phyloP scores from a whole-genome alignment of 2,329 filamentous ascomycete genomes.

The Exophiala alcalophila region DNA sequence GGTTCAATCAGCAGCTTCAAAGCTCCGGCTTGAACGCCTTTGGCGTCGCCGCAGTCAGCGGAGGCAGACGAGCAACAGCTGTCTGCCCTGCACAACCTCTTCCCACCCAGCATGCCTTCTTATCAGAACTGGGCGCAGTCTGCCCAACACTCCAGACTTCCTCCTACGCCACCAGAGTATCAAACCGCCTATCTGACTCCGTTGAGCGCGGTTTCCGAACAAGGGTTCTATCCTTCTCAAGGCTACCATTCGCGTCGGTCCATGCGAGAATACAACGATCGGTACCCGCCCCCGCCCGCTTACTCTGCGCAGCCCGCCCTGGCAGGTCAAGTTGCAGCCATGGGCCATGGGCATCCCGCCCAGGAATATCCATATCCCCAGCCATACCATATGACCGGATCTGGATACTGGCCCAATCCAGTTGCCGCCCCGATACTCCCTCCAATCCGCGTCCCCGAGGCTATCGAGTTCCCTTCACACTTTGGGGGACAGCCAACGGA shows the following conservation, averaged over 20 bases:
- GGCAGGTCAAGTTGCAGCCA: constrained; percentile 10
- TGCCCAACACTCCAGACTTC: constrained; percentile 28
- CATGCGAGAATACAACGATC: constrained; percentile 46
- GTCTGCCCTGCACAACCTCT: constrained; percentile 24
- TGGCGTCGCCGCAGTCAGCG: constrained; percentile 21
- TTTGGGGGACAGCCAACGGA: constrained; percentile 35
- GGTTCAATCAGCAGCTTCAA: constrained; percentile 14
- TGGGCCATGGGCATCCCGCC: constrained; percentile 18
- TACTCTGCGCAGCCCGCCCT: constrained; percentile 33
- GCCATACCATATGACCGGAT: constrained; percentile 18
- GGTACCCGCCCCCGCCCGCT: constrained; percentile 44
- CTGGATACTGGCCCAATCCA: constrained; percentile 25
- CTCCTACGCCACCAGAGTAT: constrained; percentile 32
- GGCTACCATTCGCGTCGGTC: constrained; percentile 42
- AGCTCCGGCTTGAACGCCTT: constrained; percentile 26
- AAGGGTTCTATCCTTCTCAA: constrained; percentile 37
- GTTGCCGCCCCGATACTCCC: constrained; percentile 39
- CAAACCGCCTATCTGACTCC: constrained; percentile 27
- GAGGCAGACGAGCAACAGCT: constrained; percentile 24
- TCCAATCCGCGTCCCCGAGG: constrained; percentile 43
- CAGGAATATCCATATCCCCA: constrained; percentile 25
- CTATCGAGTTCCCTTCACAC: constrained; percentile 25
- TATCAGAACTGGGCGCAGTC: constrained; percentile 29
- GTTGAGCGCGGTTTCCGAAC: constrained; percentile 28
- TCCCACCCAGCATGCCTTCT: constrained; percentile 27